Base-by-base conservation (phyloP, 2,329 filamentous ascomycete genomes). In the Pochonia chlamydosporia region DNA sequence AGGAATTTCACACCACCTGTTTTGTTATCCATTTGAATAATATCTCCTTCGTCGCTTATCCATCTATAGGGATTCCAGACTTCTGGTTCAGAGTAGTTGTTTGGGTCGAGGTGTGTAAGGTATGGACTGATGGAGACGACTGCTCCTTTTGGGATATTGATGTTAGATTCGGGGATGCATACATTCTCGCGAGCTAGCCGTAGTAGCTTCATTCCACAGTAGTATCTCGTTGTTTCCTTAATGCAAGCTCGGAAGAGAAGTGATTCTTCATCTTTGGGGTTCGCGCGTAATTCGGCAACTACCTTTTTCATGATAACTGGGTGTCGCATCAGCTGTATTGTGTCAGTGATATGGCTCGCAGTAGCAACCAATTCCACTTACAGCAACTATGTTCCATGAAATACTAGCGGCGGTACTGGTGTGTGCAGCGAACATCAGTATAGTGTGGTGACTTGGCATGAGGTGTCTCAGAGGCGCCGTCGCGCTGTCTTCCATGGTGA, bases 391-490 rank as follows among this genome's bases (percentile, higher is more conserved):
- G 5, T 44, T 52, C 56, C 52, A 56, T 1, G 49, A 46, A 1
- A 54, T 47, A 13, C 36, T 42, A 25, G 53, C 45, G 1, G 45
- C 54, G 2, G 52, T 50, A 11, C 50, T 51, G 2, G 48, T 54
- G 21, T 56, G 51, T 8, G 54, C 43, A 9, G 52, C 52, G 18
- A 56, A 48, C 48, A 56, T 52, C 21, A 58, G 35, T 9, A 49
- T 31, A 8, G 53, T 53, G 40, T 53, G 46, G 5, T 55, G 31
- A 10, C 31, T 35, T 5, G 31, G 31, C 43, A 52, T 40, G n/a
- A 46, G 39, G 20, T 49, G 36, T 39, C 35, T 50, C 21, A 56
- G 30, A 4, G 36, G 47, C 1, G 48, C 49, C 9, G 52, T 54
- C 28, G 43, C 20, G 21, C 42, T 33, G 28, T 52, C 54, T 26